Base-by-base conservation (phyloP, 352 stramenopile species). In the Phytophthora tentaculata region DNA sequence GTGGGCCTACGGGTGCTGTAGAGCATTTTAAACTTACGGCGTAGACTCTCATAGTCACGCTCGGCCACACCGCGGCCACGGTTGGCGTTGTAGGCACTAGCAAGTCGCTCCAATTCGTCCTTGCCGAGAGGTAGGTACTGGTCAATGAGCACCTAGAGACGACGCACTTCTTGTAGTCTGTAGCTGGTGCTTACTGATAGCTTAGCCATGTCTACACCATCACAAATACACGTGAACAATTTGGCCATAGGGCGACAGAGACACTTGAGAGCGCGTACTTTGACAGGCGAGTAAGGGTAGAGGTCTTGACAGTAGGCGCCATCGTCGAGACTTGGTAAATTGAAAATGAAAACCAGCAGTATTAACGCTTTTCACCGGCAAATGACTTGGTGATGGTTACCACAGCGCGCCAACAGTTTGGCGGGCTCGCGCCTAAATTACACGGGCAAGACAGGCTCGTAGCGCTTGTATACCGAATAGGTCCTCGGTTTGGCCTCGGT, bases 11-110 rank as follows among this genome's bases (percentile, higher is more conserved):
- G 17, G n/a, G 28, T n/a, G 17, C 14, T 28, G 28, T 56, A 29
- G 28, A 56, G 29, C 17, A 41, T 23, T 13, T 56, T 56, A n/a
- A 56, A 45, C 28, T 56, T 56, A 2, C 14, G 28, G 5, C 50
- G 26, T 0, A 56, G 28, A 45, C 50, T 56, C 26, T 44, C 29
- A 9, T 45, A 41, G 50, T 45, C 50, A 20, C 26, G 50, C 28
- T 56, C n/a, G n/a, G n/a, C n/a, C n/a, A n/a, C n/a, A n/a, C n/a
- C n/a, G n/a, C 50, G 26, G n/a, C 50, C 50, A 23, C 50, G 50
- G 29, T 45, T 56, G 50, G n/a, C 19, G 50, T 56, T 56, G 50
- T 56, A 45, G 1, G 16, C 28, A 5, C 7, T 20, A 10, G 50
- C 50, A 3, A 56, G 19, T 16, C 50, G 50, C 28, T 56, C n/a